Conservation (phyloP, 257 asterid genomes). For the Apocynum venetum region DNA sequence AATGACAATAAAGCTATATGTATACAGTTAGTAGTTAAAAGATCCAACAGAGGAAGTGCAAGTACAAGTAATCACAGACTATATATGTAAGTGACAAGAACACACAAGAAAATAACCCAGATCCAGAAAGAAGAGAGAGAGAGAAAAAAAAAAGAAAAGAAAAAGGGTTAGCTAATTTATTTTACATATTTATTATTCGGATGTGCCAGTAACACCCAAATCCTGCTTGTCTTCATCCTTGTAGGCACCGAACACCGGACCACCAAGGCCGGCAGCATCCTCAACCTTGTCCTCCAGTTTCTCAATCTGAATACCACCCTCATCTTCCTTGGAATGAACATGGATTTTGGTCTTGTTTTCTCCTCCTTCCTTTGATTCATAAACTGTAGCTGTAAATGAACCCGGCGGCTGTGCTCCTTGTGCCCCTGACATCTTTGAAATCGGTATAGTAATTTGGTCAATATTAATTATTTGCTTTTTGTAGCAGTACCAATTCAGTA, state of each 20-base stretch:
- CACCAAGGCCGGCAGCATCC: constrained; percentile 78
- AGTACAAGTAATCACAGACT: too few relatives aligned
- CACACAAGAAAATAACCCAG: too few relatives aligned
- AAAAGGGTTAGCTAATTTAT: neutral
- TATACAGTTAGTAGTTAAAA: too few relatives aligned
- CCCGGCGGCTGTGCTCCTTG: constrained; percentile 92
- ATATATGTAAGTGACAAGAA: too few relatives aligned
- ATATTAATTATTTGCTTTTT: too few relatives aligned
- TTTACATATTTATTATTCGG: constrained; percentile 9
- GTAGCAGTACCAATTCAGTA: too few relatives aligned
- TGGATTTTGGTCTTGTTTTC: constrained; percentile 59
- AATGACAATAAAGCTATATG: too few relatives aligned
- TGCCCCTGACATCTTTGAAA: constrained; percentile 70
- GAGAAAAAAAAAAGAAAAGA: neutral
- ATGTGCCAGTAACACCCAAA: constrained; percentile 79
- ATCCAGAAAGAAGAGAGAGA: too few relatives aligned
- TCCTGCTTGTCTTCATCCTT: constrained; percentile 55
- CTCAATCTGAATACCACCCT: constrained; percentile 60
- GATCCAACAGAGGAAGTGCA: too few relatives aligned
- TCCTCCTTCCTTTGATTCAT: constrained; percentile 60
- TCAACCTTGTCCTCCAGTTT: constrained; percentile 72
- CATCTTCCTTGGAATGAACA: constrained; percentile 70
- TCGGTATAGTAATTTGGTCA: too few relatives aligned
- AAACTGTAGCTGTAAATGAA: constrained; percentile 59
- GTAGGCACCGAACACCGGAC: constrained; percentile 77